Evolutionary conservation across 352 stramenopile species (phyloP).

Genomic region (Pilasporangium apinafurcum): DNA sequence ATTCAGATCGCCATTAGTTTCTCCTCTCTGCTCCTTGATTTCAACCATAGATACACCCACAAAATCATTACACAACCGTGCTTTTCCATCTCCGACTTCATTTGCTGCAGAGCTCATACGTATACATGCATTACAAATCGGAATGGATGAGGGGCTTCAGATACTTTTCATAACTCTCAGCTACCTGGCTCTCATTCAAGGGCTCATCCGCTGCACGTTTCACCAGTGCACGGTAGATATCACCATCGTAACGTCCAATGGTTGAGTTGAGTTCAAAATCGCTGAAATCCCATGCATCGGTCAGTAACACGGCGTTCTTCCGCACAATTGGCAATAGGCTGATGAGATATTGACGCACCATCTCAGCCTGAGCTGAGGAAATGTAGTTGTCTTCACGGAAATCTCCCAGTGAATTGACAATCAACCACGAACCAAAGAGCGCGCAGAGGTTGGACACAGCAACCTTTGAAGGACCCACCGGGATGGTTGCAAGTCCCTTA

Average conservation of each 20-base stretch:
- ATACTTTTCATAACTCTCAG: slow-evolving; percentile 1
- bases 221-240: slow-evolving; percentile 25
- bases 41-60: too few relatives aligned
- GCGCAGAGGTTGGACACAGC: too few relatives aligned
- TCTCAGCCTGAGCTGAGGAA: not conserved
- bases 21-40: too few relatives aligned
- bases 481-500: too few relatives aligned
- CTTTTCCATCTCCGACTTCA: too few relatives aligned
- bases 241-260: slow-evolving; percentile 25
- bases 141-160: slow-evolving; percentile 1
- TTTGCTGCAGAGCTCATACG: too few relatives aligned
- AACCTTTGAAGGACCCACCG: too few relatives aligned
- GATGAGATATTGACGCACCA: not conserved
- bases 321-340: not conserved
- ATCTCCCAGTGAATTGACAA: too few relatives aligned
- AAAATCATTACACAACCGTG: too few relatives aligned
- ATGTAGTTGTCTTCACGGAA: not conserved
- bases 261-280: slow-evolving; percentile 30
- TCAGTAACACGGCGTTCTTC: slow-evolving; percentile 1
- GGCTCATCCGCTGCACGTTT: slow-evolving; percentile 15
- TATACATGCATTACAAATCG: too few relatives aligned
- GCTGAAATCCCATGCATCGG: slow-evolving; percentile 17
- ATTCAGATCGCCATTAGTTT: too few relatives aligned
- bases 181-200: slow-evolving; percentile 1
- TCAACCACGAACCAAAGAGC: too few relatives aligned